Conservation (phyloP, 306 rosid species). For the Ammopiptanthus mongolicus region DNA sequence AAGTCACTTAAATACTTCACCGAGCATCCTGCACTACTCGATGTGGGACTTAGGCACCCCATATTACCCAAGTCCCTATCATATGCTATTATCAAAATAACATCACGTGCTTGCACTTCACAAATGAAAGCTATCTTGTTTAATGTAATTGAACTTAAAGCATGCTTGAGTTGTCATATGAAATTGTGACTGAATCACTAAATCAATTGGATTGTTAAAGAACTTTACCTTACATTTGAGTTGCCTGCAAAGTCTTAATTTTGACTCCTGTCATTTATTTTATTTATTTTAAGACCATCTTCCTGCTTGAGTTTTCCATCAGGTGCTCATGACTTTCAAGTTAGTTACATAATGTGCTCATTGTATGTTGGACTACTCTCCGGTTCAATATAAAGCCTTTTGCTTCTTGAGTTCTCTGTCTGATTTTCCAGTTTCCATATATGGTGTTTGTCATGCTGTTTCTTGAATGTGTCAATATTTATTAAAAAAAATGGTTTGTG, state of each 20-base stretch:
- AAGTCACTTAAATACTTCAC: no score
- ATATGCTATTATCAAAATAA: not conserved
- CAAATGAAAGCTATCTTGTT: not conserved
- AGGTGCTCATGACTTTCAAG: not conserved
- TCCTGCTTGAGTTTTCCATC: not conserved
- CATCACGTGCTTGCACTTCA: not conserved
- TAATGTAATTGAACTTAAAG: not conserved
- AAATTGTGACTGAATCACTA: not conserved
- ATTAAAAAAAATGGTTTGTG: not conserved
- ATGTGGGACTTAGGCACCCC: no score
- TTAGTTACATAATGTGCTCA: not conserved
- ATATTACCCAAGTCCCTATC: no score
- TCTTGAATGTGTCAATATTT: not conserved
- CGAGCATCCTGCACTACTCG: no score
- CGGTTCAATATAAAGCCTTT: not conserved
- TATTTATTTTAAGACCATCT: not conserved
- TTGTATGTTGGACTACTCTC: not conserved
- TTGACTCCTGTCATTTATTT: not conserved
- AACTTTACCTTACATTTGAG: not conserved
- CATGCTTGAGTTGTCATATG: not conserved
- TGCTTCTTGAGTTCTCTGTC: not conserved
- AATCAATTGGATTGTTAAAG: not conserved
- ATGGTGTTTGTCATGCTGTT: not conserved
- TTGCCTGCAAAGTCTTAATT: not conserved
- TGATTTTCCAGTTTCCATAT: not conserved